Base-by-base conservation (phyloP, 1,284 basidiomycete genomes). In the Ceratobasidium sp. region DNA sequence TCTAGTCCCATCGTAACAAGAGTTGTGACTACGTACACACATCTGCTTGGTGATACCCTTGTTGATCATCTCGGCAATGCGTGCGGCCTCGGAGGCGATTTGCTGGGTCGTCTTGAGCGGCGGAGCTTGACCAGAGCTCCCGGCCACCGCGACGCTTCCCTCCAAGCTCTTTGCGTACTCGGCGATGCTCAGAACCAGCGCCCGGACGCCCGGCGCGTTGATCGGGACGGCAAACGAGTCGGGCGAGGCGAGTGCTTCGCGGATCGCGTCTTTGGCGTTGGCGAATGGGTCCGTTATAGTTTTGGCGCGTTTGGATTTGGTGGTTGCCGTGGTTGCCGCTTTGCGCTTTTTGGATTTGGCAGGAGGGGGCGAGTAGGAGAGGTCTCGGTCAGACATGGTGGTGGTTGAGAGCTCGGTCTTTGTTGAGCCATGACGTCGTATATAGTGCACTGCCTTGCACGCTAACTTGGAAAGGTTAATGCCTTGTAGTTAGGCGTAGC, bases 161-260 rank as follows among this genome's bases (percentile, higher is more conserved):
- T 71, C 66, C 11, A 71, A 24, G 14, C 66, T 71, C 46, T 59
- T 71, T 13, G 53, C 66, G 27, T 71, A 71, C 22, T 59, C 41
- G 6, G 54, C 34, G 8, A 71, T 22, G 43, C 37, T 29, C 24
- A 59, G 14, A 0, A 71, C 41, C 6, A 54, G n/a, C 1, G n/a
- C 29, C 14, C 66, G 13, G 2, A 58, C 19, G 1, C 29, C 54
- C 14, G n/a, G 41, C 13, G 58, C 66, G 7, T 56, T 41, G 3
- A 7, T 19, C 3, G 66, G 54, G 2, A 59, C 31, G 7, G 34
- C 24, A 27, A 71, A 71, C 14, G 66, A 58, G 7, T 71, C n/a
- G 24, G 66, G 66, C 1, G 66, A 46, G 19, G 51, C 66, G 41
- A 71, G 41, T 2, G 56, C 54, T 14, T 43, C 58, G 1, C 41